A percentile compares a stretch with the other conserved stretches of the same genome.
Conservation (phyloP, 208 protist genomes). For the Leishmania gerbilli region DNA sequence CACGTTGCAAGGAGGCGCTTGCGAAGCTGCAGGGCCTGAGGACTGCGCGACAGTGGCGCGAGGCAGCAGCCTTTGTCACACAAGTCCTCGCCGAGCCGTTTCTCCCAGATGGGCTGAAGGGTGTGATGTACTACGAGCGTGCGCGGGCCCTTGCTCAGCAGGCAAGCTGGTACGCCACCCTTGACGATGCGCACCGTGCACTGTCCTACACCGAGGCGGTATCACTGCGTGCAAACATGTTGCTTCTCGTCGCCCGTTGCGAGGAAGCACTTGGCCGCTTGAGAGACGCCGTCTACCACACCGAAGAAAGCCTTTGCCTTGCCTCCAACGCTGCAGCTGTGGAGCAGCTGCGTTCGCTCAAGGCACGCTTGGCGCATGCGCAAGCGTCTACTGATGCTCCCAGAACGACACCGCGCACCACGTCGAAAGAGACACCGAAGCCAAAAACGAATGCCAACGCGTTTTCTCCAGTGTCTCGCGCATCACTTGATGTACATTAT, state of each 20-base stretch:
- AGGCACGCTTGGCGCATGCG: slow-evolving; percentile 21
- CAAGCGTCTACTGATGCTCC: background rate
- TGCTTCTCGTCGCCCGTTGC: slow-evolving; percentile 45
- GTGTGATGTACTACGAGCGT: slow-evolving; percentile 30
- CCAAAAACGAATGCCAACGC: background rate
- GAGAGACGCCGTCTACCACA: slow-evolving; percentile 53
- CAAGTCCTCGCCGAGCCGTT: slow-evolving; percentile 9
- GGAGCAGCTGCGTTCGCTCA: slow-evolving; percentile 21
- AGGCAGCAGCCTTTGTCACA: background rate
- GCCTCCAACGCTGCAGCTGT: slow-evolving; percentile 11
- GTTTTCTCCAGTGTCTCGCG: no score
- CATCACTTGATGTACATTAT: slow-evolving; percentile 18
- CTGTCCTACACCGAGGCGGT: slow-evolving; percentile 31
- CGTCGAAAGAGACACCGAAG: background rate
- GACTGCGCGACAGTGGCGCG: slow-evolving; percentile 4
- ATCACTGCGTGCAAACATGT: slow-evolving; percentile 29
- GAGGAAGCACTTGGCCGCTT: slow-evolving; percentile 63
- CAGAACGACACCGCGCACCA: background rate
- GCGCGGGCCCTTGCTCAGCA: slow-evolving; percentile 41
- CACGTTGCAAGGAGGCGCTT: slow-evolving; percentile 22
- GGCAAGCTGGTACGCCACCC: slow-evolving; percentile 46
- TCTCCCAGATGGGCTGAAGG: slow-evolving; percentile 35
- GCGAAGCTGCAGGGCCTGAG: slow-evolving; percentile 11
- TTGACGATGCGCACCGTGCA: slow-evolving; percentile 57
- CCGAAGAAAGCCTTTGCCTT: slow-evolving; percentile 38